Percentiles rank a stretch among this genome's conserved stretches.
phyloP scores from a whole-genome alignment of 768 basidiomycete genomes.

The Ephemerocybe angulata region DNA sequence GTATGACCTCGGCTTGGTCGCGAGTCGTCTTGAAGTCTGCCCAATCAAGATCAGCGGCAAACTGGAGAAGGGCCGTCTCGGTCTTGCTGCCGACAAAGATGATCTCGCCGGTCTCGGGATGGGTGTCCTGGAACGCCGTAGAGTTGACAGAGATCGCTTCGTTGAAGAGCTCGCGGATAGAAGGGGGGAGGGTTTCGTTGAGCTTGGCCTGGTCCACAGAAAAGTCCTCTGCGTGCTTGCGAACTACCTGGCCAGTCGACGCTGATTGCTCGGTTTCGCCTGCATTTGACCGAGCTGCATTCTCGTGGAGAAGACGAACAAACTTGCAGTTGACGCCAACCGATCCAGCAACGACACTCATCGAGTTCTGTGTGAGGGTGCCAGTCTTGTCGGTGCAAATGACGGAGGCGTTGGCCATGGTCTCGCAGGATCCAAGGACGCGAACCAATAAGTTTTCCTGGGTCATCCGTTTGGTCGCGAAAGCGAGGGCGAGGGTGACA shows the following conservation, averaged over 20 bases:
- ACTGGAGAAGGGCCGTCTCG: conserved; percentile 84
- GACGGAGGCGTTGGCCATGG: conserved; percentile 97
- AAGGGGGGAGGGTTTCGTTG: conserved; percentile 56
- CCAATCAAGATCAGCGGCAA: conserved; percentile 83
- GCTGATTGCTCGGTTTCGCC: conserved; percentile 42
- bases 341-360: conserved; percentile 96
- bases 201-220: conserved; percentile 78
- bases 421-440: conserved; percentile 94
- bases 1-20: conserved; percentile 57
- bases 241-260: conserved; percentile 22
- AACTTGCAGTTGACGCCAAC: conserved; percentile 95
- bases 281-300: conserved; percentile 68
- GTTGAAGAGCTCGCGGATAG: conserved; percentile 69
- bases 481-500: conserved; percentile 93
- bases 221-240: conserved; percentile 68
- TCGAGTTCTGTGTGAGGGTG: conserved; percentile 90
- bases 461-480: conserved; percentile 98
- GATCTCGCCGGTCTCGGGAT: conserved; percentile 53
- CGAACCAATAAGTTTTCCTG: conserved; percentile 92
- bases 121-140: conserved; percentile 86
- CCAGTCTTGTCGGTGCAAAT: conserved; percentile 97
- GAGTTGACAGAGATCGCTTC: conserved; percentile 88
- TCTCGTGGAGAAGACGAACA: conserved; percentile 71
- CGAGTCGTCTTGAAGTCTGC: conserved; percentile 63
- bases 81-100: conserved; percentile 92